Evolutionary conservation across 495 filamentous ascomycete genomes (phyloP).

Genomic region (Talaromyces adpressus): DNA sequence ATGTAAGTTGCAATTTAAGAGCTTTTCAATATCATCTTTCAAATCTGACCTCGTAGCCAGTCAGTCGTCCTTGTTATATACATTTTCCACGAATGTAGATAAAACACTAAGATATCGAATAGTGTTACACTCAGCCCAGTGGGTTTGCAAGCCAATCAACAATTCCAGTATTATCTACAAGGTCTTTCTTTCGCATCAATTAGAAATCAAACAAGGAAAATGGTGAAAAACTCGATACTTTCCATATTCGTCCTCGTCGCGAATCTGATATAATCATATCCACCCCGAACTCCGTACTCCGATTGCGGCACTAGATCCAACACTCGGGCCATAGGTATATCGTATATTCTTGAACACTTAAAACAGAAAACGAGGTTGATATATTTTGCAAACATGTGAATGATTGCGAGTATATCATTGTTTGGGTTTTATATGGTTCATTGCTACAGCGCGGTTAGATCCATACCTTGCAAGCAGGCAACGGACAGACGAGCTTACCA

Average conservation of each 20-base stretch:
- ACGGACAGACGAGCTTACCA: neutral
- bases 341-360: neutral
- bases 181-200: neutral
- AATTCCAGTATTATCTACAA: neutral
- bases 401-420: neutral
- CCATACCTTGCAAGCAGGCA: neutral
- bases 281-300: neutral
- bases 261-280: neutral
- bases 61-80: neutral
- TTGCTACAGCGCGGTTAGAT: neutral
- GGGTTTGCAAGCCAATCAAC: neutral
- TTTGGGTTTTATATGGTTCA: conserved; percentile 1
- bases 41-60: neutral
- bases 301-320: neutral
- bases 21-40: neutral
- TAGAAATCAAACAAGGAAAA: neutral
- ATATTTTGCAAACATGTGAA: neutral
- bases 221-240: neutral
- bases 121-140: neutral
- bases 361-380: neutral
- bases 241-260: neutral
- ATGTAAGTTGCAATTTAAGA: neutral
- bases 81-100: neutral
- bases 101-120: neutral
- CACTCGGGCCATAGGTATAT: neutral